Conservation (phyloP, 2,329 filamentous ascomycete genomes). For the Geosmithia morbida region DNA sequence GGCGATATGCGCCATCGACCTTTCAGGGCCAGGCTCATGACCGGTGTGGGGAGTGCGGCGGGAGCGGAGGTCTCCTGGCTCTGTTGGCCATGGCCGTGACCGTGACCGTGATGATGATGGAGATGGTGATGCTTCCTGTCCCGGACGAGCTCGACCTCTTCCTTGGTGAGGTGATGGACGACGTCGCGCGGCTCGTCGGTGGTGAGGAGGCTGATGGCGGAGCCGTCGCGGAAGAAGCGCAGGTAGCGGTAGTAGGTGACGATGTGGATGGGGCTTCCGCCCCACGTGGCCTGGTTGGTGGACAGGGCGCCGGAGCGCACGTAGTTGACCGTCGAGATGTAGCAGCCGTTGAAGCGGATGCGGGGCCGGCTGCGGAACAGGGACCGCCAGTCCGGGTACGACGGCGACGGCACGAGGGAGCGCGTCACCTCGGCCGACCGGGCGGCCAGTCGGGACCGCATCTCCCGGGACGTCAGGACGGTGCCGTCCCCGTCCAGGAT, state of each 20-base stretch:
- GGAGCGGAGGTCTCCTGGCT: neutral
- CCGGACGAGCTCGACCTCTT: constrained; percentile 38
- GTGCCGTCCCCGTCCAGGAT: constrained; percentile 11
- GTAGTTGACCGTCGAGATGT: constrained; percentile 96
- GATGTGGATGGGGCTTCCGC: constrained; percentile 66
- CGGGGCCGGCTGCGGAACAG: constrained; percentile 77
- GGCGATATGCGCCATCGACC: constrained; percentile 37
- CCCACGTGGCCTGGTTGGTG: constrained; percentile 59
- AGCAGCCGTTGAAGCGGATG: constrained; percentile 86
- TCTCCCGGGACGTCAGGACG: constrained; percentile 20
- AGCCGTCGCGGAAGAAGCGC: constrained; percentile 85
- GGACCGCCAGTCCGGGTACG: constrained; percentile 39
- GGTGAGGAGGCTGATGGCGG: constrained; percentile 64
- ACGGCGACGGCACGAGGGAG: constrained; percentile 22
- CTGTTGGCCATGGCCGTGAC: too few relatives aligned
- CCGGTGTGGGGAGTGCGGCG: constrained; percentile 20
- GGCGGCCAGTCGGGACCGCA: constrained; percentile 16
- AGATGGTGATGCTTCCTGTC: constrained; percentile 4
- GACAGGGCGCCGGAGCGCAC: constrained; percentile 65
- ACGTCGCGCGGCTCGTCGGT: constrained; percentile 76
- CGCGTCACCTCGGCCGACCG: constrained; percentile 20
- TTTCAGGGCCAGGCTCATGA: constrained; percentile 56
- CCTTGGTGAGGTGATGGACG: constrained; percentile 66
- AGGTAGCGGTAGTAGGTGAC: constrained; percentile 98
- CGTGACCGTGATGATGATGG: constrained; percentile 1